Conservation (phyloP, 257 asterid species). For the Capsicum rhomboideum region DNA sequence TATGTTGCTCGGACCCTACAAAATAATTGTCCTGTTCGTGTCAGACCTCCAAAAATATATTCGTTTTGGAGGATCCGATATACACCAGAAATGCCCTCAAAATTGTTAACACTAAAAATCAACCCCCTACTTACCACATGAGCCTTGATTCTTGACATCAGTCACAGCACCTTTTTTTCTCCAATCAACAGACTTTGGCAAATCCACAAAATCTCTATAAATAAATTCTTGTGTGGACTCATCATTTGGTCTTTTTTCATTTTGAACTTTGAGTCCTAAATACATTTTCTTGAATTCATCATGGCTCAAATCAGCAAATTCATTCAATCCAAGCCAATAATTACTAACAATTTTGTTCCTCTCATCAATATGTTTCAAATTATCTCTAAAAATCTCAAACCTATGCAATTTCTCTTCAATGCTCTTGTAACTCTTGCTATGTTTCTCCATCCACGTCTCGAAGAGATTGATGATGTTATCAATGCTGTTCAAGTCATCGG, state of each 20-base stretch:
- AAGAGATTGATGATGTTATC: constrained; percentile 55
- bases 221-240: constrained; percentile 17
- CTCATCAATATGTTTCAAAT: constrained; percentile 52
- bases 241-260: constrained; percentile 1
- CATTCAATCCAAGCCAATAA: constrained; percentile 64
- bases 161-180: constrained; percentile 59
- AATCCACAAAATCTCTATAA: constrained; percentile 31
- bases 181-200: constrained; percentile 60
- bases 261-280: constrained; percentile 41
- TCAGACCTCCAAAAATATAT: not conserved
- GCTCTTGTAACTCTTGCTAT: constrained; percentile 36
- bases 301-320: constrained; percentile 59
- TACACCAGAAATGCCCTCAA: not conserved
- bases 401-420: constrained; percentile 55
- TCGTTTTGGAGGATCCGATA: not conserved
- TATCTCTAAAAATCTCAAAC: constrained; percentile 56
- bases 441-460: constrained; percentile 50
- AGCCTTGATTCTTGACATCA: constrained; percentile 57
- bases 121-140: constrained; percentile 33
- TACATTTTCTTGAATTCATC: constrained; percentile 53
- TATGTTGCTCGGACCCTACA: not conserved
- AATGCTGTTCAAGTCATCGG: constrained; percentile 37
- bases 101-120: not conserved
- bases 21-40: not conserved
- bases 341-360: constrained; percentile 39